Evolutionary conservation across 2,329 filamentous ascomycete species (phyloP), one percentile per base, ranked within the genome.

Genomic region (Hymenoscyphus linearis): DNA sequence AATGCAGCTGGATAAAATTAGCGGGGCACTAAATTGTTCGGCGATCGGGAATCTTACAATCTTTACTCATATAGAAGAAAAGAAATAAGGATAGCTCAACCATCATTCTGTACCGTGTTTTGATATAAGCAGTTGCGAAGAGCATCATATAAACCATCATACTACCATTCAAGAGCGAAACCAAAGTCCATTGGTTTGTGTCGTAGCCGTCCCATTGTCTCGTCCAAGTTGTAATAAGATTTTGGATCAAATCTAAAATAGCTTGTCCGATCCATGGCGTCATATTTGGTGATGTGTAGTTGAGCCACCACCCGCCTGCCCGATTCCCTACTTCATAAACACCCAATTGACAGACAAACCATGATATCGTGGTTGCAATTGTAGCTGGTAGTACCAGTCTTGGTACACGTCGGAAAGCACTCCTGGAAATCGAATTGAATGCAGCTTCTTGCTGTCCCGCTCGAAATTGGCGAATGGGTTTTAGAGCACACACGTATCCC

Each of bases 401-500:
- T 18, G 83, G 82, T 2, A 84, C 78, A 40, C 85, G 80, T 37
- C 83, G 79, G 64, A 87, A 80, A 0, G 83, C 81, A 14, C 82
- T 84, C 64, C 79, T 80, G 60, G 82, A 79, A 64, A 87, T 78
- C 44, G 80, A 78, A 22, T 70, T 74, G 65, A 84, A 80, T 13
- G 83, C 82, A 1, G 76, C 77, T 50, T 82, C 78, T 60, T 79
- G 77, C 66, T 82, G 78, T 57, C 82, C 83, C 35, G 80, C 75
- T 58, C 81, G 79, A 68, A 77, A 80, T 57, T 82, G 79, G 59
- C 79, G 78, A 62, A 87, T 79, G 16, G 84, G 82, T 68, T 86
- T 85, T 58, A 86, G 77, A 3, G 82, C 80, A 73, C 85, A 86
- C 57, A 86, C 84, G 67, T 85, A 87, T 60, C 84, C 84, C 25